phyloP scores from a whole-genome alignment of 129 eudicot genomes.

The Heracleum sosnowskyi region DNA sequence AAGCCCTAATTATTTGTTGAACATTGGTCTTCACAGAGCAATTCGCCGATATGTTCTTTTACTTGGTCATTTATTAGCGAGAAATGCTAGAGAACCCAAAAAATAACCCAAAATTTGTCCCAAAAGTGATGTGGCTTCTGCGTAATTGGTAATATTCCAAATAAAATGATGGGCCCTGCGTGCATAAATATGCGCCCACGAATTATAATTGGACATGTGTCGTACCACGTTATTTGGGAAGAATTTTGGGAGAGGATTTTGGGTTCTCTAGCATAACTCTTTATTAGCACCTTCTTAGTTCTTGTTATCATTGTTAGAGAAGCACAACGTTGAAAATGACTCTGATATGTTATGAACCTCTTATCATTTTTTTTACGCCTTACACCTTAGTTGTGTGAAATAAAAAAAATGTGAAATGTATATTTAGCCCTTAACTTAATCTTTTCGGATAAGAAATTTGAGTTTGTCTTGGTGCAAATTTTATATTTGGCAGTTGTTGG shows the following conservation, averaged over 20 bases:
- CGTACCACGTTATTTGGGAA: too few species aligned
- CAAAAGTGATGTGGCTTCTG: too few species aligned
- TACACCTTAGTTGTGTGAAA: neutral
- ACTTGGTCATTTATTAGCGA: neutral
- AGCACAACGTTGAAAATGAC: neutral
- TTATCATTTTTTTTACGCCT: neutral
- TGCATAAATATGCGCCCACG: too few species aligned
- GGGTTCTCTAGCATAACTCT: too few species aligned
- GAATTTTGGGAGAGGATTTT: too few species aligned
- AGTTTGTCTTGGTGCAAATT: neutral
- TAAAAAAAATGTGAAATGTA: neutral
- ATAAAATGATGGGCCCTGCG: too few species aligned
- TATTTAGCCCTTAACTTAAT: neutral
- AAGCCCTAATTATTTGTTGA: neutral
- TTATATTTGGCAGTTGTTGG: slow-evolving; percentile 47
- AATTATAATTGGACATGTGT: too few species aligned
- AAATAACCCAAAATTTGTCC: too few species aligned
- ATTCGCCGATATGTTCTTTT: neutral
- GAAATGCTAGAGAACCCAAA: too few species aligned
- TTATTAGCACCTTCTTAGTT: neutral
- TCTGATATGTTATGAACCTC: neutral
- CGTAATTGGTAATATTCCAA: too few species aligned
- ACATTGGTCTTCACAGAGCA: neutral
- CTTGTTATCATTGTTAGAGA: neutral
- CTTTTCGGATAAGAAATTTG: neutral